phyloP scores from a whole-genome alignment of 2,329 filamentous ascomycete genomes.

The Alternaria longipes region DNA sequence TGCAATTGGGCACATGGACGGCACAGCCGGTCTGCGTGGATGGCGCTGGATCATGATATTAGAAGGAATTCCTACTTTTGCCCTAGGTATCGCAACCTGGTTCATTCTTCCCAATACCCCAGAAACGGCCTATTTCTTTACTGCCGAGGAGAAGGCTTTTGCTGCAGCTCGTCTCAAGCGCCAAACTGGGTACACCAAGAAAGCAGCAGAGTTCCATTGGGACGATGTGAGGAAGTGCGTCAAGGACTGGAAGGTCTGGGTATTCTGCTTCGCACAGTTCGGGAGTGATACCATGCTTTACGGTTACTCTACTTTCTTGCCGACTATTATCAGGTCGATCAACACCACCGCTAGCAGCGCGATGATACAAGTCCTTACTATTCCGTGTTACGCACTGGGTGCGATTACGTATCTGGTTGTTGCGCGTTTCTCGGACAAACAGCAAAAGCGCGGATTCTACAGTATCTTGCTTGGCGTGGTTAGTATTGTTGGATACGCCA shows the following conservation, averaged over 20 bases:
- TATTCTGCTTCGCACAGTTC: constrained; percentile 75
- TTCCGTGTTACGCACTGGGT: constrained; percentile 79
- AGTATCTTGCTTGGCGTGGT: constrained; percentile 69
- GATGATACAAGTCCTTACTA: constrained; percentile 77
- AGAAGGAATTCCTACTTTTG: constrained; percentile 64
- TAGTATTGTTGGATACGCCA: constrained; percentile 73
- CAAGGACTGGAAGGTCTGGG: constrained; percentile 79
- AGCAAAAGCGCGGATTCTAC: constrained; percentile 72
- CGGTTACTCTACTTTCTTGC: constrained; percentile 79
- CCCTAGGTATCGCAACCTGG: constrained; percentile 65
- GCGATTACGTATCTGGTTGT: constrained; percentile 73
- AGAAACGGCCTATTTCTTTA: constrained; percentile 70
- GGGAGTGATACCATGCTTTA: constrained; percentile 80
- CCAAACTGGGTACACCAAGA: constrained; percentile 59
- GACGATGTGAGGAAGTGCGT: constrained; percentile 72
- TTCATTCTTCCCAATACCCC: constrained; percentile 72
- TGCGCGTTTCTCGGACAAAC: constrained; percentile 72
- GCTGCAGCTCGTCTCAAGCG: constrained; percentile 61
- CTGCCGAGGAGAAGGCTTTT: constrained; percentile 66
- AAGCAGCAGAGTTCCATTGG: constrained; percentile 65
- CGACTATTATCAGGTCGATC: constrained; percentile 78
- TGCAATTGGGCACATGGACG: constrained; percentile 77
- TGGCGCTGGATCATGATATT: constrained; percentile 78
- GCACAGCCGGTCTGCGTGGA: constrained; percentile 68
- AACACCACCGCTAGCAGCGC: constrained; percentile 68